Base-by-base conservation (phyloP, 805 yeast species). In the Teunomyces kruisii region DNA sequence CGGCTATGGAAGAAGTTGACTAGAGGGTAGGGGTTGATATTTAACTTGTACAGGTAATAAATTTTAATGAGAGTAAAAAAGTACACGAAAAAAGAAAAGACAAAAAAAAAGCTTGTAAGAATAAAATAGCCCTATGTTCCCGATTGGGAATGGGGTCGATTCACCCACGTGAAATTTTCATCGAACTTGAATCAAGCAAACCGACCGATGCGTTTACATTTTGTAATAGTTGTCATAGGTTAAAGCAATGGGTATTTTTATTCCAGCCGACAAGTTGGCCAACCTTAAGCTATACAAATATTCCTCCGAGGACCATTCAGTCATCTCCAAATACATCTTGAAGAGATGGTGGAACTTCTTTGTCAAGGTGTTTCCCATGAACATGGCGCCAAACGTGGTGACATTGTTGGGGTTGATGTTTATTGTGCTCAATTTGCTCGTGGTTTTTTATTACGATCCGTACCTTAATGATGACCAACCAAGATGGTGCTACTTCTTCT, bases 1-100 rank as follows among this genome's bases (percentile, higher is more conserved):
- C 95, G 54, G 96, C 90, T 66, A 94, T 92, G 99, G 99, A 92
- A 82, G 99, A 92, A 79, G 97, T 92, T 72, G 99, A 92, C 76
- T 92, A 87, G 58, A 54, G 28, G 28, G 15, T 35, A n/a, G 27
- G 38, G 13, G 19, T 13, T 39, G 50, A 44, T 40, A 19, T 24
- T 41, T 13, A 39, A 32, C 36, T 28, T 39, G 31, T 28, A 26
- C 38, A 35, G 38, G 38, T 35, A 38, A 38, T 38, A 38, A 38
- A 38, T 14, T 16, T 16, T 26, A 38, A 38, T 38, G 32, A 39
- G 32, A 30, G 9, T 27, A 17, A 28, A 24, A 19, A 5, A 10
- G 28, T 9, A 26, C n/a, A 26, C 9, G 9, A 26, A 10, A 19
- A 19, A 19, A 19, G 6, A 19, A 19, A 19, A 19, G 6, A 19